These are phyloP conservation scores for Tolypocladium pustulatum DNA, from an alignment of 2,329 filamentous ascomycete genomes.

Conservation along the genomic window DNA sequence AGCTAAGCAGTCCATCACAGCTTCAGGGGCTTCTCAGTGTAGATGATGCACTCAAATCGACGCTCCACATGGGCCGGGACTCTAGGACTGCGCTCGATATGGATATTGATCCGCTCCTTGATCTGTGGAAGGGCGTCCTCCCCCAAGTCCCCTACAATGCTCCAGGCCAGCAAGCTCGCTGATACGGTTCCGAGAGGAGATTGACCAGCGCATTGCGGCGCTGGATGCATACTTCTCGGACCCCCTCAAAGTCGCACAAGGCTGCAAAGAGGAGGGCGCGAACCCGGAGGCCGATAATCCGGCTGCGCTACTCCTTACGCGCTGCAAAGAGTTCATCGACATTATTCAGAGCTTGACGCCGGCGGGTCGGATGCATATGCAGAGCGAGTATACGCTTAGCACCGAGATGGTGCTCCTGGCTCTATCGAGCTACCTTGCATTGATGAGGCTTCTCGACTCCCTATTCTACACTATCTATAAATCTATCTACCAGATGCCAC, in stretches of 20 bases:
- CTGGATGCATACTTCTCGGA: slow-evolving; percentile 7
- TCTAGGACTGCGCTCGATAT: slow-evolving; percentile 5
- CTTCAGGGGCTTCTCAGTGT: slow-evolving; percentile 7
- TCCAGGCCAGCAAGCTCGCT: slow-evolving; percentile 7
- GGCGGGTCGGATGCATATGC: background rate
- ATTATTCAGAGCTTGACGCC: background rate
- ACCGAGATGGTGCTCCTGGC: slow-evolving; percentile 9
- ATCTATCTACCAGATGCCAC: slow-evolving; percentile 7
- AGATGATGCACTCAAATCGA: slow-evolving; percentile 6
- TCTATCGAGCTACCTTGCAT: slow-evolving; percentile 9
- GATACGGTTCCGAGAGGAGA: slow-evolving; percentile 7
- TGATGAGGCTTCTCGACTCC: slow-evolving; percentile 11
- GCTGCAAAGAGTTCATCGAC: background rate
- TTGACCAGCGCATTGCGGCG: slow-evolving; percentile 6
- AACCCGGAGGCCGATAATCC: background rate
- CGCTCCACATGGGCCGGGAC: slow-evolving; percentile 4
- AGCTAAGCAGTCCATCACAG: slow-evolving; percentile 6
- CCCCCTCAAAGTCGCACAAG: background rate
- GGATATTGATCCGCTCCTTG: background rate
- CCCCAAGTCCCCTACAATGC: slow-evolving; percentile 2
- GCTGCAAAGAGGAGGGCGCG: background rate
- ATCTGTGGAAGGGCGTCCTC: background rate
- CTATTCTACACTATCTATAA: slow-evolving; percentile 6
- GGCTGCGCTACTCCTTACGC: background rate
- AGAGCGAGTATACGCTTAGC: slow-evolving; percentile 6